These are phyloP conservation scores for Lactifluus hygrophoroides DNA, from an alignment of 768 basidiomycete genomes.

Conservation along the genomic window DNA sequence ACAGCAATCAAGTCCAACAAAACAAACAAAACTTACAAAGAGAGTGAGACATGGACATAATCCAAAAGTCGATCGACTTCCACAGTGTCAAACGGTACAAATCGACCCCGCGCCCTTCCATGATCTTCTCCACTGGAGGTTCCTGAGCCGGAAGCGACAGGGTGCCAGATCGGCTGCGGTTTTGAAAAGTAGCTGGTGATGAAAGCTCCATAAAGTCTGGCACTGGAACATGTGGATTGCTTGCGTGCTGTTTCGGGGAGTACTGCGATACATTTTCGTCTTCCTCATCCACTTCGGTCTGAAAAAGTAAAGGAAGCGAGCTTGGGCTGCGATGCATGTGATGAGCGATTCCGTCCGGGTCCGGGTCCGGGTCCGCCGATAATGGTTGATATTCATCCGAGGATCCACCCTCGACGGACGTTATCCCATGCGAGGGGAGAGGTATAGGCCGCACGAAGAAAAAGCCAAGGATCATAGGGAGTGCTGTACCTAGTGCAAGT, in stretches of 20 bases:
- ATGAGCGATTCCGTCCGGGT: slow-evolving; percentile 9
- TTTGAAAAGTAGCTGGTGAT: background rate
- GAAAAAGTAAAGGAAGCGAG: slow-evolving; percentile 7
- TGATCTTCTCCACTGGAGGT: background rate
- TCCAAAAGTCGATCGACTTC: slow-evolving; percentile 51
- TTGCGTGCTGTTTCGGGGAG: background rate
- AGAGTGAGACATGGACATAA: slow-evolving; percentile 46
- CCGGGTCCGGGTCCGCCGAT: slow-evolving; percentile 17
- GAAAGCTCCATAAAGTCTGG: slow-evolving; percentile 8
- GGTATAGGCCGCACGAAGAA: slow-evolving; percentile 67
- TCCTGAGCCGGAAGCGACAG: background rate
- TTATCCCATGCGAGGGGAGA: slow-evolving; percentile 32
- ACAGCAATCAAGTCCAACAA: background rate
- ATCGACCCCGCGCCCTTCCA: slow-evolving; percentile 33
- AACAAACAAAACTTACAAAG: slow-evolving; percentile 38
- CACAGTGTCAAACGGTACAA: slow-evolving; percentile 47
- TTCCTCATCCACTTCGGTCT: background rate
- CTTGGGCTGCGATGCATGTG: slow-evolving; percentile 8
- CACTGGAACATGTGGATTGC: background rate
- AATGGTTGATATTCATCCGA: slow-evolving; percentile 18
- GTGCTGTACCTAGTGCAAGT: slow-evolving; percentile 67
- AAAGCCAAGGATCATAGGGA: slow-evolving; percentile 73
- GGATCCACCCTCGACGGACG: slow-evolving; percentile 22
- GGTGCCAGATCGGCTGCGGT: background rate
- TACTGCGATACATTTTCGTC: background rate